phyloP scores from a whole-genome alignment of 2,329 filamentous ascomycete species.

The Aureobasidium namibiae region DNA sequence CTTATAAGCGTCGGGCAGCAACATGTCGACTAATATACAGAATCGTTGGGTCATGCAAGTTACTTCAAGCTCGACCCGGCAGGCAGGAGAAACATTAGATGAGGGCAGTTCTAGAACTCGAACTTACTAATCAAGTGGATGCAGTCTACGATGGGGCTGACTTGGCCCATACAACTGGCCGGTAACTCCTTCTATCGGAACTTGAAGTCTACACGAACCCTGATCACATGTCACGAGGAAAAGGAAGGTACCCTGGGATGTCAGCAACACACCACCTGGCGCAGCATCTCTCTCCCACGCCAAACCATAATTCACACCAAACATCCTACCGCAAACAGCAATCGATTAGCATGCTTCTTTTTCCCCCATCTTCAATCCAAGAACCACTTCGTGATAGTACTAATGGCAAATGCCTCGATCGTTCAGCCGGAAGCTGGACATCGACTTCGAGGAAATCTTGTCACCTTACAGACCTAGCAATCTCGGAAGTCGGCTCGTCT shows the following conservation, averaged over 20 bases:
- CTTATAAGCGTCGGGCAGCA: slow-evolving; percentile 1
- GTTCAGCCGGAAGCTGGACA: neutral
- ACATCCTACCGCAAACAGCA: slow-evolving; percentile 9
- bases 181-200: neutral
- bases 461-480: neutral
- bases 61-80: neutral
- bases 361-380: slow-evolving; percentile 9
- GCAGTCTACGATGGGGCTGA: neutral
- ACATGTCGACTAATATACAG: neutral
- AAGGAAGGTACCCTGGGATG: neutral
- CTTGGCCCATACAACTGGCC: neutral
- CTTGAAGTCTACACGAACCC: neutral
- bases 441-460: neutral
- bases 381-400: slow-evolving; percentile 10
- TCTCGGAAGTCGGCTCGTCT: neutral
- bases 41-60: neutral
- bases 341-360: slow-evolving; percentile 9
- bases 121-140: neutral
- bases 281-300: neutral
- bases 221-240: neutral
- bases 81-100: neutral
- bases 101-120: neutral
- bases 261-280: neutral
- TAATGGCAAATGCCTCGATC: neutral
- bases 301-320: neutral